Conservation (phyloP, 176 grass and related monocot genomes). For the Musa acuminata region DNA sequence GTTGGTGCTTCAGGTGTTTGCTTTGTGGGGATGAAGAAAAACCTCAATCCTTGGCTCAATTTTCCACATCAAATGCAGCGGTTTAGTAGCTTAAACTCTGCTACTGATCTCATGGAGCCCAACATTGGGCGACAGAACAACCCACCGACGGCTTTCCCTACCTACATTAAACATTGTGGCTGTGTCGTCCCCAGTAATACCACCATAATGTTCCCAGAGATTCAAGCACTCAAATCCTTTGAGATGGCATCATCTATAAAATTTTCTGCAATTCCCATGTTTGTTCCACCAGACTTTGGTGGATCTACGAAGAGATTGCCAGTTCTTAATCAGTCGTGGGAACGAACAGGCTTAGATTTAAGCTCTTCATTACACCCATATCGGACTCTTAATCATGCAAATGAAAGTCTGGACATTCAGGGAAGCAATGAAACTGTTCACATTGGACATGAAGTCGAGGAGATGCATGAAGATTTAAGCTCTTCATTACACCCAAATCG, state of each 20-base stretch:
- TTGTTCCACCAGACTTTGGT: conserved; percentile 5
- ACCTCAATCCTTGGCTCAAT: conserved; percentile 41
- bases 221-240: conserved; percentile 10
- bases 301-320: conserved; percentile 22
- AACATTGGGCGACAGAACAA: conserved; percentile 18
- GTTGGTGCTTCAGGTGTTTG: conserved; percentile 36
- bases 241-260: conserved; percentile 12
- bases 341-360: conserved; percentile 9
- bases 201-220: conserved; percentile 15
- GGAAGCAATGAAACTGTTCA: conserved; percentile 59
- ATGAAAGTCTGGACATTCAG: conserved; percentile 48
- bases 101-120: conserved; percentile 30
- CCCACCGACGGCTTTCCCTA: conserved; percentile 31
- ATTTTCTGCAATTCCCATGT: background rate
- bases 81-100: conserved; percentile 15
- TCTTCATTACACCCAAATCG: background rate
- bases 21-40: conserved; percentile 47
- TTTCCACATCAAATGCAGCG: conserved; percentile 37
- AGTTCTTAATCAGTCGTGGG: conserved; percentile 29
- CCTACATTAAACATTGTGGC: conserved; percentile 27
- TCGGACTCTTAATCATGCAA: conserved; percentile 5
- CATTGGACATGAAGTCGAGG: conserved; percentile 32
- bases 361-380: conserved; percentile 3
- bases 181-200: conserved; percentile 19
- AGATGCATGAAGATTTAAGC: conserved; percentile 61